Evolutionary conservation across 164 flowering plant genomes (phyloP), one percentile per base, ranked within the genome.

Genomic region (Annona squamosa): DNA sequence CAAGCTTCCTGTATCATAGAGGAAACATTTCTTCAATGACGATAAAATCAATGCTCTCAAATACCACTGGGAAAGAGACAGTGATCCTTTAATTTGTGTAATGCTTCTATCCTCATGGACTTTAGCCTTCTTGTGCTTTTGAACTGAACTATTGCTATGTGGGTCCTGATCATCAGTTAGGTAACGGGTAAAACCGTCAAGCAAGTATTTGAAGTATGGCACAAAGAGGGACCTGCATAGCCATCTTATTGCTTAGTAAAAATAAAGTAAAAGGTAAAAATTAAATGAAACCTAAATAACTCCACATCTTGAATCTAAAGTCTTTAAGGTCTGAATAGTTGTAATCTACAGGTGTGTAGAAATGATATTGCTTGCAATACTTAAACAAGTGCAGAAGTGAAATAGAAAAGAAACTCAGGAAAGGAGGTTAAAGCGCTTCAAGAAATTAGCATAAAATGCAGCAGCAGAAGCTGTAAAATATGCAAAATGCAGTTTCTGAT

Each of bases 141-240:
- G 88, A 46, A 64, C 74, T 47, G 75, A 76, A 71, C 71, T 72
- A 75, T 68, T 75, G 71, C 67, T 45, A 64, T 74, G 68, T 26
- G 66, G 63, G 48, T 79, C 87, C 71, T 80, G 85, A 65, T 78
- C 74, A 82, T 76, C 79, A 71, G 80, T 84, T 37, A 94, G 90
- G 80, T 84, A 78, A 17, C 70, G 83, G 2, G 83, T 79, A 80
- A 88, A 88, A 41, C 86, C 83, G 68, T 86, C 88, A 2, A 87
- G 86, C 79, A 92, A 80, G 82, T 89, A 86, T 76, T 95, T 93
- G 82, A 92, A 95, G 80, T 92, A 92, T n/a, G 97, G 97, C 46
- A 95, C 94, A 84, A 95, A 93, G 61, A 93, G 76, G 44, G 97
- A 91, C 77, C 99, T 95, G 89, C 84, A 82, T 2, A 17, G 6